Percentiles rank a stretch among this genome's conserved stretches.
Evolutionary conservation across 768 basidiomycete species (phyloP).

Genomic region (Boletus rufocinnamomeus): DNA sequence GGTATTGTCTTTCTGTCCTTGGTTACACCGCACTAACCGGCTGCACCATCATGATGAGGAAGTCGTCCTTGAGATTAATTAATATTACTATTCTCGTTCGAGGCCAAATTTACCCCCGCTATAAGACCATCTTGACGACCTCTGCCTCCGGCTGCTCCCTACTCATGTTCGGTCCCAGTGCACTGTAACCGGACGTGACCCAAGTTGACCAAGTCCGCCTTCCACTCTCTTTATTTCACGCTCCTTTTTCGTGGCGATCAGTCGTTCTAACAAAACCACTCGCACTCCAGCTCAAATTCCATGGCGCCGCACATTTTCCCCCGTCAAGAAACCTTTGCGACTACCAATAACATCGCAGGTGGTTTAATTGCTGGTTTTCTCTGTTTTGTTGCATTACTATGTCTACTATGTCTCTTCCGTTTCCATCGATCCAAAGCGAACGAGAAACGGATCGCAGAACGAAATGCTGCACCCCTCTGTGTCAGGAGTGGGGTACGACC

Average conservation of each 20-base stretch:
- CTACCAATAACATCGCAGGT: slow-evolving; percentile 46
- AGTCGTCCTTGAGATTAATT: not conserved
- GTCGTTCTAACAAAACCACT: not conserved
- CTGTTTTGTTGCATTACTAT: slow-evolving; percentile 34
- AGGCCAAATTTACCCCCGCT: not conserved
- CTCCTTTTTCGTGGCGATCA: slow-evolving; percentile 9
- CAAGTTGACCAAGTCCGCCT: not conserved
- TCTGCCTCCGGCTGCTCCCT: not conserved
- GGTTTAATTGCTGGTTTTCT: slow-evolving; percentile 36
- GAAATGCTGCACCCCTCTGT: slow-evolving; percentile 44
- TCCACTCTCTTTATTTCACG: slow-evolving; percentile 13
- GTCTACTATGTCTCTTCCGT: slow-evolving; percentile 38
- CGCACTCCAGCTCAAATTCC: not conserved
- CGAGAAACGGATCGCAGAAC: slow-evolving; percentile 38
- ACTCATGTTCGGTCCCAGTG: slow-evolving; percentile 7
- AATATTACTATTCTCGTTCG: not conserved
- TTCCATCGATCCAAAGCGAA: slow-evolving; percentile 43
- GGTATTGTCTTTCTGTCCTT: not conserved
- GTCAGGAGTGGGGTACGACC: slow-evolving; percentile 8
- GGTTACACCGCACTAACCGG: slow-evolving; percentile 17
- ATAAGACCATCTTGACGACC: slow-evolving; percentile 11
- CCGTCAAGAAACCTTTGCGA: slow-evolving; percentile 3
- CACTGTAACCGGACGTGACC: not conserved
- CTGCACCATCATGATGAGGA: not conserved
- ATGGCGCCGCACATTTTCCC: slow-evolving; percentile 24